Conservation (phyloP, 257 asterid genomes). For the Nicotiana knightiana region DNA sequence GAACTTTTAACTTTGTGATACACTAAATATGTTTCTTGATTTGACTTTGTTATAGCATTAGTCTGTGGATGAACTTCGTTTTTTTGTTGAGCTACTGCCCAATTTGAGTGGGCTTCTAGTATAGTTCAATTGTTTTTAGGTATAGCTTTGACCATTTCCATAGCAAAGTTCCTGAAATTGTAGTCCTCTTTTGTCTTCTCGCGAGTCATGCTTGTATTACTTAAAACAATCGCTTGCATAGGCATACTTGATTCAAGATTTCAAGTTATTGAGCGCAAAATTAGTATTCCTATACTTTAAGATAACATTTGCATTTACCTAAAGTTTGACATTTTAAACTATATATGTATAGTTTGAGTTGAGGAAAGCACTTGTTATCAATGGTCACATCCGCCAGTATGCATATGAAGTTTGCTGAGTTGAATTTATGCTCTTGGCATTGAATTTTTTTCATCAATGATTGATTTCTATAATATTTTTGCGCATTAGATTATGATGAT, state of each 20-base stretch:
- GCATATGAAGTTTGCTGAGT: neutral
- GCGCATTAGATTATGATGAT: constrained; percentile 62
- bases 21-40: constrained; percentile 20
- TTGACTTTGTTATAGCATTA: constrained; percentile 12
- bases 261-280: neutral
- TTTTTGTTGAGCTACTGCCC: constrained; percentile 18
- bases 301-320: neutral
- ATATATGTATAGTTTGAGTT: neutral
- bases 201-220: constrained; percentile 7
- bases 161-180: constrained; percentile 24
- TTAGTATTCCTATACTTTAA: neutral
- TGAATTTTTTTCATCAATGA: neutral
- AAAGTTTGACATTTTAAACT: neutral
- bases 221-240: neutral
- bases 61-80: constrained; percentile 17
- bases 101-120: constrained; percentile 14
- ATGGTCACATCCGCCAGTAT: neutral
- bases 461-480: neutral
- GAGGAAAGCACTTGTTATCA: neutral
- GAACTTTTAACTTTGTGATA: constrained; percentile 19
- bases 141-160: constrained; percentile 7
- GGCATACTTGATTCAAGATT: neutral
- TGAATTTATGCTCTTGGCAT: neutral
- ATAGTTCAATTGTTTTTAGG: constrained; percentile 26
- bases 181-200: constrained; percentile 37